Evolutionary conservation across 805 yeast species (phyloP).

Genomic region (Saturnispora dispora): DNA sequence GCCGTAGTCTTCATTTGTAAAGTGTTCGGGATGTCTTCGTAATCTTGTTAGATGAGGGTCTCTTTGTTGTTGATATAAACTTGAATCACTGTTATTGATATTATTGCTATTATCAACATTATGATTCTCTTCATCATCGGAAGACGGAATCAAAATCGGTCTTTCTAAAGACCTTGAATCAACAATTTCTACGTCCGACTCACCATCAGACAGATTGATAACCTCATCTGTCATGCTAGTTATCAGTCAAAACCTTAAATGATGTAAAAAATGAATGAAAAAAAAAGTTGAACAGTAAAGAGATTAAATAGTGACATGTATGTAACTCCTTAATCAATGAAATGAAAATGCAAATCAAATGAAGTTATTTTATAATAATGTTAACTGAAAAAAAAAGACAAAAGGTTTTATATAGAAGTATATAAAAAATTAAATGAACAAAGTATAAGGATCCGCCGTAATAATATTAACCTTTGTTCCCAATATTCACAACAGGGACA

Average conservation of each 20-base stretch:
- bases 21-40: neutral
- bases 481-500: neutral
- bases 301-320: neutral
- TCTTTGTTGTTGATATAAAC: neutral
- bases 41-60: neutral
- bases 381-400: neutral
- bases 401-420: neutral
- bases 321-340: neutral
- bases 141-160: slow-evolving; percentile 1
- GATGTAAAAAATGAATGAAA: neutral
- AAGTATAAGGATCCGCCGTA: neutral
- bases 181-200: slow-evolving; percentile 15
- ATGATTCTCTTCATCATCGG: neutral
- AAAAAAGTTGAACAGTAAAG: neutral
- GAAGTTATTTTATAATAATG: neutral
- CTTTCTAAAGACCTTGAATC: neutral
- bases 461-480: neutral
- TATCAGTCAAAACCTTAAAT: neutral
- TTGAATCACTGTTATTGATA: neutral
- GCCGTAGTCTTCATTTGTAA: neutral
- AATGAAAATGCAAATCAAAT: neutral
- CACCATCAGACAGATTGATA: neutral
- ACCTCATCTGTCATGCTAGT: neutral
- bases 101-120: neutral
- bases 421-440: neutral